phyloP scores from a whole-genome alignment of 2,329 filamentous ascomycete species.

The Coleophoma cylindrospora region DNA sequence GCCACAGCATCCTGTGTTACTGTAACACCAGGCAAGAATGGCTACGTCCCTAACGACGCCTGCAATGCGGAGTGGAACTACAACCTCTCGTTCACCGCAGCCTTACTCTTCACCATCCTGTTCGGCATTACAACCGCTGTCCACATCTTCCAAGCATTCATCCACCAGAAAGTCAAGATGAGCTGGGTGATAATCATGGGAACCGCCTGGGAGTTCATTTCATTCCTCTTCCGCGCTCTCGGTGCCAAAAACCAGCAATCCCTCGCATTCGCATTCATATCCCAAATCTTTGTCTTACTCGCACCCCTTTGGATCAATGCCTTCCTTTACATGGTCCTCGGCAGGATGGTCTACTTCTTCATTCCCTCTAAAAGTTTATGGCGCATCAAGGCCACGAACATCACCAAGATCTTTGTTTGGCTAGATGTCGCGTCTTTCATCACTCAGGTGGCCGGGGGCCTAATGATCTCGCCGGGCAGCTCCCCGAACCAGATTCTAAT shows the following conservation, averaged over 20 bases:
- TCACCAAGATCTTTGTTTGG: constrained; percentile 42
- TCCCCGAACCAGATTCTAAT: constrained; percentile 23
- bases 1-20: constrained; percentile 20
- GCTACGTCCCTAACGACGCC: constrained; percentile 29
- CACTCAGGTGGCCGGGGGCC: constrained; percentile 36
- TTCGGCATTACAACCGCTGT: constrained; percentile 27
- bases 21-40: constrained; percentile 28
- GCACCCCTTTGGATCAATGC: constrained; percentile 28
- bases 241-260: constrained; percentile 34
- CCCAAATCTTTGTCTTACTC: constrained; percentile 36
- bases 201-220: constrained; percentile 33
- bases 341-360: constrained; percentile 28
- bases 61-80: constrained; percentile 32
- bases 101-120: constrained; percentile 28
- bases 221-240: constrained; percentile 33
- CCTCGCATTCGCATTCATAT: constrained; percentile 22
- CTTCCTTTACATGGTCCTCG: constrained; percentile 28
- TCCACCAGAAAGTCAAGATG: constrained; percentile 31
- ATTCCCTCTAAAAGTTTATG: constrained; percentile 30
- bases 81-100: constrained; percentile 30
- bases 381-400: constrained; percentile 26
- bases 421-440: constrained; percentile 43
- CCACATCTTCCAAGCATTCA: constrained; percentile 30
- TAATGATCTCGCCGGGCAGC: constrained; percentile 28
- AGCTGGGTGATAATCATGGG: constrained; percentile 40